These are phyloP conservation scores for Colletotrichum somersetense DNA, from an alignment of 2,329 filamentous ascomycete genomes.

Conservation along the genomic window DNA sequence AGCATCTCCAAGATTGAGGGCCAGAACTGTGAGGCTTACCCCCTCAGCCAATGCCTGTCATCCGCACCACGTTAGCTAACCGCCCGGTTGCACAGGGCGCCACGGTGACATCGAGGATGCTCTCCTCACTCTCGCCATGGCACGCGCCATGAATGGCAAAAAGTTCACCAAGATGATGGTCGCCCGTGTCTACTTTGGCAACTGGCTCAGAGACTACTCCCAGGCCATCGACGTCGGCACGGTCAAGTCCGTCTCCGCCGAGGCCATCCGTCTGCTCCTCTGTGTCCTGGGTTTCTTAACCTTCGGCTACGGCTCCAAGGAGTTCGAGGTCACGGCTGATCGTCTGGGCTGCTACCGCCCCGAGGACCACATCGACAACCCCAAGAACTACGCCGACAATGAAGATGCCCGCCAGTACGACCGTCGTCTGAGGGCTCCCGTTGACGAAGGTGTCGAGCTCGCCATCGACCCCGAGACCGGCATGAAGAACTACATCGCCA, in stretches of 20 bases:
- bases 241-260: conserved; percentile 89
- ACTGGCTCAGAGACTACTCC: conserved; percentile 94
- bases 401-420: conserved; percentile 87
- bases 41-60: neutral
- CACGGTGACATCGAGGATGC: conserved; percentile 95
- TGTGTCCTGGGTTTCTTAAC: conserved; percentile 92
- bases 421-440: conserved; percentile 80
- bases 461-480: conserved; percentile 80
- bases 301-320: conserved; percentile 85
- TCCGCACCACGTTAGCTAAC: conserved; percentile 40
- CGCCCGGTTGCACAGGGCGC: conserved; percentile 67
- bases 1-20: conserved; percentile 84
- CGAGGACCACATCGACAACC: conserved; percentile 85
- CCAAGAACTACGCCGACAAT: conserved; percentile 86
- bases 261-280: conserved; percentile 89
- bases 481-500: conserved; percentile 95
- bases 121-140: conserved; percentile 77
- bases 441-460: conserved; percentile 84
- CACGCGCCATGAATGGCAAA: conserved; percentile 69
- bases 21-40: conserved; percentile 74
- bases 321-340: conserved; percentile 86
- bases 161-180: conserved; percentile 92
- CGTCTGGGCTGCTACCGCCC: conserved; percentile 85
- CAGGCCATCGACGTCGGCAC: conserved; percentile 95
- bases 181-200: conserved; percentile 93